Conservation (phyloP, 1,139 yeast species). For the Candida pseudoviswanathii region DNA sequence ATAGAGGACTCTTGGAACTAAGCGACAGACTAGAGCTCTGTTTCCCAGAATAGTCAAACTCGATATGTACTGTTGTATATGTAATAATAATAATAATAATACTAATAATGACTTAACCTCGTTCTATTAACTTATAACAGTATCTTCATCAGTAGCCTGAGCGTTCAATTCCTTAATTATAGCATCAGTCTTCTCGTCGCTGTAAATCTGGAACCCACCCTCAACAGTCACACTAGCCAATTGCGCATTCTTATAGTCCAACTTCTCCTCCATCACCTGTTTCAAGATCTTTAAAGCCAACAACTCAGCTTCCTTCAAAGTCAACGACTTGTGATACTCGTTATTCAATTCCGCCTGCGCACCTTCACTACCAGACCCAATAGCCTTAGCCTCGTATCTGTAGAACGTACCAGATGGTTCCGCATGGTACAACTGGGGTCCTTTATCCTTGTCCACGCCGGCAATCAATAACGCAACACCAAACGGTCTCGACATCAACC, state of each 20-base stretch:
- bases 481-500: slow-evolving; percentile 97
- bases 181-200: slow-evolving; percentile 79
- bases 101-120: not conserved
- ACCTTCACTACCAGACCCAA: slow-evolving; percentile 98
- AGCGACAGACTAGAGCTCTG: slow-evolving; percentile 54
- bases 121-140: slow-evolving; percentile 15
- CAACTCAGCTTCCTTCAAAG: slow-evolving; percentile 92
- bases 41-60: slow-evolving; percentile 23
- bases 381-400: slow-evolving; percentile 97
- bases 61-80: slow-evolving; percentile 4
- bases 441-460: slow-evolving; percentile 88
- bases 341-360: slow-evolving; percentile 98
- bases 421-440: slow-evolving; percentile 97
- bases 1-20: slow-evolving; percentile 55
- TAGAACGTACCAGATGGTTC: slow-evolving; percentile 99
- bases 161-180: slow-evolving; percentile 77
- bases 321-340: slow-evolving; percentile 91
- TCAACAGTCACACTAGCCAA: slow-evolving; percentile 89
- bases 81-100: slow-evolving; percentile 3
- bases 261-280: slow-evolving; percentile 99
- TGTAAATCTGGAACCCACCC: slow-evolving; percentile 84
- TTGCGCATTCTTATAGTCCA: slow-evolving; percentile 95
- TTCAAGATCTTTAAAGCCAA: slow-evolving; percentile 86
- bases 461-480: slow-evolving; percentile 98
- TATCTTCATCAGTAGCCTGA: slow-evolving; percentile 50